phyloP scores from a whole-genome alignment of 2,329 filamentous ascomycete species.

The Graphilbum fragrans region DNA sequence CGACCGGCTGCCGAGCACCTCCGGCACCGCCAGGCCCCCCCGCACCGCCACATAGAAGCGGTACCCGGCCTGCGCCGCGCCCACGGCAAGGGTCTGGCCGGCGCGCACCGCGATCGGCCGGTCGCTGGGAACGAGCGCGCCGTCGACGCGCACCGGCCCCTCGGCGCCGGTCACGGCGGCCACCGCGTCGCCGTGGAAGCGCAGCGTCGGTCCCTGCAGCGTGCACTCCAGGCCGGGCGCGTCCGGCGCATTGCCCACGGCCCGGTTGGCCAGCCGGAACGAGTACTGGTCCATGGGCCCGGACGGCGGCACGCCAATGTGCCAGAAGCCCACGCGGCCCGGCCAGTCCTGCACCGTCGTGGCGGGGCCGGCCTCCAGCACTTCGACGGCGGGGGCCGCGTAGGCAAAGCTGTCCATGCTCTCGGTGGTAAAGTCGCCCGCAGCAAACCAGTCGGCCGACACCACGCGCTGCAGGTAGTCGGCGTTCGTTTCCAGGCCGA shows the following conservation, averaged over 20 bases:
- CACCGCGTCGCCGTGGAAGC: conserved; percentile 19
- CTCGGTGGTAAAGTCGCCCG: conserved; percentile 20
- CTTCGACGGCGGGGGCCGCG: conserved; percentile 17
- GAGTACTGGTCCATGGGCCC: conserved; percentile 29
- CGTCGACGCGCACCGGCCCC: conserved; percentile 15
- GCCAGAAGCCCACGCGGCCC: conserved; percentile 23
- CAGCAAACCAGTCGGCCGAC: conserved; percentile 14
- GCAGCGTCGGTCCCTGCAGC: conserved; percentile 19
- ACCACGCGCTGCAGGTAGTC: conserved; percentile 20
- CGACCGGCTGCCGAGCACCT: conserved; percentile 19
- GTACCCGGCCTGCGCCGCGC: conserved; percentile 15
- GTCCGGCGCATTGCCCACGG: conserved; percentile 19
- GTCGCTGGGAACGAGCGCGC: not conserved
- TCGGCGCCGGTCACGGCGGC: conserved; percentile 21
- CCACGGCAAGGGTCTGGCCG: conserved; percentile 6
- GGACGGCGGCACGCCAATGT: conserved; percentile 23
- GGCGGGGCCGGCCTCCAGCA: not conserved
- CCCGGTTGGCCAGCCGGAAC: conserved; percentile 20
- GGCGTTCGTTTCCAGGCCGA: conserved; percentile 18
- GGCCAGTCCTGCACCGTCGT: conserved; percentile 20
- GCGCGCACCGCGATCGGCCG: not conserved
- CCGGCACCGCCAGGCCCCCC: conserved; percentile 21
- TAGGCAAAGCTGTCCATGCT: conserved; percentile 19
- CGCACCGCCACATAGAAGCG: conserved; percentile 22
- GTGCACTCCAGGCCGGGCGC: conserved; percentile 23